Conservation (phyloP, 805 yeast species). For the Candida morakotiae region DNA sequence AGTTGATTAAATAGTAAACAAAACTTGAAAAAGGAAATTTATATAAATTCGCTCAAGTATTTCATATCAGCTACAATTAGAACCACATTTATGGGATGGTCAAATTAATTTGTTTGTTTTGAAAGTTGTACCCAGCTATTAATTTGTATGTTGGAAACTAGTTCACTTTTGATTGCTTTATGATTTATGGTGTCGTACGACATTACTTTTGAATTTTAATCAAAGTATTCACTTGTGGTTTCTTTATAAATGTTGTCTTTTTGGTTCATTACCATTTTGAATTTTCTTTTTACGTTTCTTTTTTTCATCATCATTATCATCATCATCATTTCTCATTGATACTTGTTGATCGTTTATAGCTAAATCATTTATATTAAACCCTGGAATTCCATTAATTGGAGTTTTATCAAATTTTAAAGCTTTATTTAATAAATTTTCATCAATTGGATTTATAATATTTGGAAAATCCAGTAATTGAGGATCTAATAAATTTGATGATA, state of each 20-base stretch:
- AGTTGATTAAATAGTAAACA: too few relatives aligned
- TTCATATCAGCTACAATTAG: too few relatives aligned
- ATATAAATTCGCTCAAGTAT: too few relatives aligned
- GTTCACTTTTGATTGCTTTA: too few relatives aligned
- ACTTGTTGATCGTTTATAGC: conserved; percentile 53
- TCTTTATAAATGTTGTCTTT: conserved; percentile 33
- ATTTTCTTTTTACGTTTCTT: conserved; percentile 35
- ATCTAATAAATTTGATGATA: conserved; percentile 33
- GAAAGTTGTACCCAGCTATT: too few relatives aligned
- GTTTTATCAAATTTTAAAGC: conserved; percentile 63
- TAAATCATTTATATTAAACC: conserved; percentile 64
- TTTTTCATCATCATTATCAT: conserved; percentile 32
- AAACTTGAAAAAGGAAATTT: too few relatives aligned
- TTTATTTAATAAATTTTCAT: conserved; percentile 42
- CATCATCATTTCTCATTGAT: conserved; percentile 38
- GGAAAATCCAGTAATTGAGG: conserved; percentile 37
- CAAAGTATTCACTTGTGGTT: too few relatives aligned
- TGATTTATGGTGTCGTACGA: too few relatives aligned
- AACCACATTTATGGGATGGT: too few relatives aligned
- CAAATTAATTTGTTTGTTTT: too few relatives aligned
- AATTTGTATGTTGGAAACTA: too few relatives aligned
- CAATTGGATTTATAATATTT: conserved; percentile 46
- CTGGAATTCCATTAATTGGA: conserved; percentile 68
- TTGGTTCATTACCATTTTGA: conserved; percentile 30
- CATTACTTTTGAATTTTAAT: too few relatives aligned